Percentiles rank a stretch among this genome's conserved stretches.
Conservation (phyloP, 1,284 basidiomycete genomes). For the Rhodotorula mucilaginosa region DNA sequence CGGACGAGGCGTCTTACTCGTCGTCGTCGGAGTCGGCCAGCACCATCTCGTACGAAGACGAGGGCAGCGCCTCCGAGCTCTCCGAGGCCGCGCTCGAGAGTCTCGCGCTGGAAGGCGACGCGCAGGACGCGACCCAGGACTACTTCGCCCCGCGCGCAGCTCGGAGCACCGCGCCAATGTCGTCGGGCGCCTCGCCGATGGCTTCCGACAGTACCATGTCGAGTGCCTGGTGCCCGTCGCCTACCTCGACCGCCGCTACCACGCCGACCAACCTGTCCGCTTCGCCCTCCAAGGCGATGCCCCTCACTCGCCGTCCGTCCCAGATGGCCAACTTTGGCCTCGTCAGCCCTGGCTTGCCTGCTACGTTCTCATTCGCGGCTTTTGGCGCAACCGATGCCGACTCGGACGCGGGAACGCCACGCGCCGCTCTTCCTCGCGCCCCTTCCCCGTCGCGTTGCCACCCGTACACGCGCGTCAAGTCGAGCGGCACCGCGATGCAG, state of each 20-base stretch:
- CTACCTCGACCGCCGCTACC: constrained; percentile 14
- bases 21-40: constrained; percentile 14
- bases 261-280: constrained; percentile 14
- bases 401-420: neutral
- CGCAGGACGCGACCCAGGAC: constrained; percentile 15
- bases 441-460: constrained; percentile 12
- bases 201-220: constrained; percentile 16
- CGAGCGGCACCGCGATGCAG: constrained; percentile 17
- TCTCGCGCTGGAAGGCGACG: constrained; percentile 8
- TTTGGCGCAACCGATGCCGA: neutral
- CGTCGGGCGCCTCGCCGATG: constrained; percentile 21
- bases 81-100: neutral
- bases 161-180: neutral
- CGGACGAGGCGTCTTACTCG: constrained; percentile 4
- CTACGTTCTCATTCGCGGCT: constrained; percentile 20
- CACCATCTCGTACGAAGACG: constrained; percentile 20
- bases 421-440: constrained; percentile 2
- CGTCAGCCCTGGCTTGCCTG: constrained; percentile 12
- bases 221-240: constrained; percentile 8
- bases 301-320: constrained; percentile 11
- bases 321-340: constrained; percentile 2
- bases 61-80: neutral
- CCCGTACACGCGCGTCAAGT: constrained; percentile 13
- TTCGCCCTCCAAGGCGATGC: neutral
- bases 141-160: constrained; percentile 29